phyloP scores from a whole-genome alignment of 1,139 yeast genomes.

The Saccharomyces hybrid region DNA sequence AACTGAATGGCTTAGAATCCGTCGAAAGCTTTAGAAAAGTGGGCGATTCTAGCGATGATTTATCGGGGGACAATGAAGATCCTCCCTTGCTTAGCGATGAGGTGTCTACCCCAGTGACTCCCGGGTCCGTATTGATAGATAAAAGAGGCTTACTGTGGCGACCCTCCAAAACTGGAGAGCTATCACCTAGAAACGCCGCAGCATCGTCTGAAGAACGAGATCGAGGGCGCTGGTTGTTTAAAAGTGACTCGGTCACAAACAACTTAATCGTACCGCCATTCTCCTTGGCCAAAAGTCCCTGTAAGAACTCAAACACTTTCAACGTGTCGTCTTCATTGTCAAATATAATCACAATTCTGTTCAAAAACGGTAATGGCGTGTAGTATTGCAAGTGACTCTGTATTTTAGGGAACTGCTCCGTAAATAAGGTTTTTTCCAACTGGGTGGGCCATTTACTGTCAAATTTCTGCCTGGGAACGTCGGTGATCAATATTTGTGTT shows the following conservation, averaged over 20 bases:
- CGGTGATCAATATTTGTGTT: conserved; percentile 29
- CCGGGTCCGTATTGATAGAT: conserved; percentile 24
- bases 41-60: conserved; percentile 23
- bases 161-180: not conserved
- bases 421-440: conserved; percentile 21
- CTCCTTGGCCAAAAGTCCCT: conserved; percentile 6
- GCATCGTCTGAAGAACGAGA: conserved; percentile 17
- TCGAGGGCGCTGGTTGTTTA: conserved; percentile 14
- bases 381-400: conserved; percentile 21
- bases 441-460: conserved; percentile 22
- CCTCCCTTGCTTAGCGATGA: conserved; percentile 18
- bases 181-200: not conserved
- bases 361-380: conserved; percentile 28
- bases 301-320: conserved; percentile 17
- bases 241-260: conserved; percentile 26
- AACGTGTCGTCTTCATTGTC: conserved; percentile 21
- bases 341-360: conserved; percentile 27
- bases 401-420: conserved; percentile 19
- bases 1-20: conserved; percentile 22
- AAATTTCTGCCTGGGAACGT: conserved; percentile 24
- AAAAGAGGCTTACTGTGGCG: conserved; percentile 16
- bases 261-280: conserved; percentile 14
- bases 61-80: conserved; percentile 28
- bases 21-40: conserved; percentile 25
- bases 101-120: conserved; percentile 15